phyloP scores from a whole-genome alignment of 306 rosid genomes.

The Glycine soja region DNA sequence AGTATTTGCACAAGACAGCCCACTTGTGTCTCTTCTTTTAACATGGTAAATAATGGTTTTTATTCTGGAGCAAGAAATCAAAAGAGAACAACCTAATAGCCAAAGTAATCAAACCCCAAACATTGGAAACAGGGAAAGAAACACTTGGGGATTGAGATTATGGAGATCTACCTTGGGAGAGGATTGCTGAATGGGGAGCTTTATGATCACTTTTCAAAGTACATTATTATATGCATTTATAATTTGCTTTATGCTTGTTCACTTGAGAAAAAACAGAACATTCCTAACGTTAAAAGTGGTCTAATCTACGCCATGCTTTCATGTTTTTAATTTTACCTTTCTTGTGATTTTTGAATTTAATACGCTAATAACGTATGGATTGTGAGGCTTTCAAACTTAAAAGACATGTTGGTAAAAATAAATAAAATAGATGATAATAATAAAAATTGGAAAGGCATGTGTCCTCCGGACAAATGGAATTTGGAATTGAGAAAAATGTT shows the following conservation, averaged over 20 bases:
- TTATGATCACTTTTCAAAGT: slow-evolving; percentile 71
- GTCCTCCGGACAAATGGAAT: too few species aligned
- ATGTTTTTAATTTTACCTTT: slow-evolving; percentile 43
- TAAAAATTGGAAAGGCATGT: too few species aligned
- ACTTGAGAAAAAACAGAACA: slow-evolving; percentile 56
- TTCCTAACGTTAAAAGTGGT: slow-evolving; percentile 82
- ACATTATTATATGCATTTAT: slow-evolving; percentile 45
- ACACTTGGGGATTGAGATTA: slow-evolving; percentile 62
- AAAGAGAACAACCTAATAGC: slow-evolving; percentile 49
- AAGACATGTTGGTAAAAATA: not conserved
- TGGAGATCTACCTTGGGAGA: slow-evolving; percentile 64
- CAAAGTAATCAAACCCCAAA: slow-evolving; percentile 66
- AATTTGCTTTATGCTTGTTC: slow-evolving; percentile 16
- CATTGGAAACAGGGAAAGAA: slow-evolving; percentile 79
- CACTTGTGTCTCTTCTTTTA: slow-evolving; percentile 57
- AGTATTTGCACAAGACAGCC: slow-evolving; percentile 35
- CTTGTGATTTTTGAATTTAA: slow-evolving; percentile 21
- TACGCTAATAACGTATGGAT: slow-evolving; percentile 23
- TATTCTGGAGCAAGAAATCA: slow-evolving; percentile 55
- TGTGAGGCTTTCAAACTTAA: slow-evolving; percentile 26
- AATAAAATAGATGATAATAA: not conserved
- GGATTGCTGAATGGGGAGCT: slow-evolving; percentile 63
- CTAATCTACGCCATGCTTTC: slow-evolving; percentile 59
- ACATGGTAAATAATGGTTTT: slow-evolving; percentile 46
- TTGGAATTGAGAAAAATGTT: too few species aligned